phyloP scores from a whole-genome alignment of 352 stramenopile species.

The Globisporangium orthogonon region DNA sequence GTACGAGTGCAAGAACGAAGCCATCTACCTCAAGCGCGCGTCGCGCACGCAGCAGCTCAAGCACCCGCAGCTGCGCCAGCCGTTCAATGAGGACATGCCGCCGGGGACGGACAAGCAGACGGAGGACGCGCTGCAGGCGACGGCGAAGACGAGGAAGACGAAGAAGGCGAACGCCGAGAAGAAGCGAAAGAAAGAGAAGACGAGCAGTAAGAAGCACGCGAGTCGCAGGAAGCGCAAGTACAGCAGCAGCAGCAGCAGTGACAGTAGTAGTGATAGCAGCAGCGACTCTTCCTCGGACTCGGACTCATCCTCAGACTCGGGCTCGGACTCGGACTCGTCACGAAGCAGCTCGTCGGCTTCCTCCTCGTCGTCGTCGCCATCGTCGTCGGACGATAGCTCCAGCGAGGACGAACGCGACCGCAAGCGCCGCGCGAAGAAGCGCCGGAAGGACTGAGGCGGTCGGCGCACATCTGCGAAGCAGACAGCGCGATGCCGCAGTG shows the following conservation, averaged over 20 bases:
- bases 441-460: slow-evolving; percentile 25
- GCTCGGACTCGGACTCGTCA: slow-evolving; percentile 22
- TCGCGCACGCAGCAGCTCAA: slow-evolving; percentile 75
- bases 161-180: slow-evolving; percentile 12
- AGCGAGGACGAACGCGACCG: slow-evolving; percentile 12
- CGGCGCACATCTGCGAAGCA: neutral
- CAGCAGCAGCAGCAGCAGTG: slow-evolving; percentile 16
- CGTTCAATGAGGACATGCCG: slow-evolving; percentile 74
- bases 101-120: slow-evolving; percentile 28
- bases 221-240: slow-evolving; percentile 16
- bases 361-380: slow-evolving; percentile 21
- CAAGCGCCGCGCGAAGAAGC: slow-evolving; percentile 29
- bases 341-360: slow-evolving; percentile 2
- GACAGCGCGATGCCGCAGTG: neutral
- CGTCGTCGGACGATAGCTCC: slow-evolving; percentile 14
- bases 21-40: slow-evolving; percentile 70
- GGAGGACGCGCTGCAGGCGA: slow-evolving; percentile 12
- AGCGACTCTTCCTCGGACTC: slow-evolving; percentile 16
- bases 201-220: neutral
- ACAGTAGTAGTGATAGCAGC: slow-evolving; percentile 25
- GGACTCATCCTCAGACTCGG: slow-evolving; percentile 12
- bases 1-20: slow-evolving; percentile 86
- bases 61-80: slow-evolving; percentile 74
- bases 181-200: slow-evolving; percentile 13
- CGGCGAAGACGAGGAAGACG: slow-evolving; percentile 10